These are phyloP conservation scores for Vicia villosa DNA, from an alignment of 306 rosid species.

Conservation along the genomic window DNA sequence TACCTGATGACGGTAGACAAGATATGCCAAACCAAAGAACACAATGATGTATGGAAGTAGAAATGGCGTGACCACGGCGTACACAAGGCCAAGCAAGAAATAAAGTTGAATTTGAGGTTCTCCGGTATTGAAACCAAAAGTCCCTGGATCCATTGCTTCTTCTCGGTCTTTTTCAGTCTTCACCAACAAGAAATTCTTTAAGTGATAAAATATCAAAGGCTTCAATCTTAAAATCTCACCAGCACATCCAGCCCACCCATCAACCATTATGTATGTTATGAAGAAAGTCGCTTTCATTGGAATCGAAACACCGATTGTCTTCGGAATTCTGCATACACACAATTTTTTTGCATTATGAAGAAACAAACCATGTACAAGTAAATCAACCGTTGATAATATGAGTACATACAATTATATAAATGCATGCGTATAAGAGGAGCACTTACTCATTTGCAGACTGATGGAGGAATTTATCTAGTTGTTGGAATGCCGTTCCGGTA, in stretches of 20 bases:
- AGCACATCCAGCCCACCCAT: conserved; percentile 99
- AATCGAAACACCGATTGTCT: conserved; percentile 88
- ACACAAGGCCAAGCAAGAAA: conserved; percentile 94
- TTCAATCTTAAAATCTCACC: conserved; percentile 90
- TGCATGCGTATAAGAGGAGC: conserved; percentile 10
- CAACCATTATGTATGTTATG: conserved; percentile 95
- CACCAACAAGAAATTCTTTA: conserved; percentile 72
- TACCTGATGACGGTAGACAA: conserved; percentile 98
- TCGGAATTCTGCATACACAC: conserved; percentile 72
- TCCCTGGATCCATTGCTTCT: conserved; percentile 99
- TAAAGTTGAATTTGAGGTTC: conserved; percentile 97
- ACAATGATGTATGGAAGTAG: conserved; percentile 87
- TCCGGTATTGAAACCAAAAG: conserved; percentile 85
- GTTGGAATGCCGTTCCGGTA: conserved; percentile 95
- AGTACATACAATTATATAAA: background rate
- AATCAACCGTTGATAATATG: background rate
- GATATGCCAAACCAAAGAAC: conserved; percentile 84
- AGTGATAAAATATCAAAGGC: conserved; percentile 83
- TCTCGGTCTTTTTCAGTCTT: conserved; percentile 96
- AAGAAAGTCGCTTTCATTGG: conserved; percentile 99
- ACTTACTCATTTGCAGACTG: conserved; percentile 90
- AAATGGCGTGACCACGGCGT: conserved; percentile 83
- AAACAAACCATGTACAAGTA: conserved; percentile 16
- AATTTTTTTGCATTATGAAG: conserved; percentile 18
- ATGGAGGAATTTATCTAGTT: conserved; percentile 77